Base-by-base conservation (phyloP, 2,329 filamentous ascomycete species). In the Blumeria hordei region DNA sequence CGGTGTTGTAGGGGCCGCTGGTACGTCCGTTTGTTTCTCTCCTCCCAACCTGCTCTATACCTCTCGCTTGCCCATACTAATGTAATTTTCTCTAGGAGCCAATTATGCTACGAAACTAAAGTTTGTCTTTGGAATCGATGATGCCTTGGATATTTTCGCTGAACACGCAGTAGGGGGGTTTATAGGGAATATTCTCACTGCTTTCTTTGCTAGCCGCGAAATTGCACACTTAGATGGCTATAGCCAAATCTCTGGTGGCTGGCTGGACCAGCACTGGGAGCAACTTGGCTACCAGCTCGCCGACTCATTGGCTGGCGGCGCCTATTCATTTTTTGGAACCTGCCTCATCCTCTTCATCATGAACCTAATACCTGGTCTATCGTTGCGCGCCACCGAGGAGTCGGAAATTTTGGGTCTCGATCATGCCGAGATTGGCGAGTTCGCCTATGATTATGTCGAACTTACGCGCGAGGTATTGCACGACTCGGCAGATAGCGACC, bases 41-140 rank as follows among this genome's bases (percentile, higher is more conserved):
- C 34, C 28, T 8, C 21, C 21, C 21, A 28, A 28, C 21, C 4
- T 28, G 21, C 21, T 28, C 21, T 28, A 28, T 2, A 28, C 4
- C 21, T 28, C 21, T 28, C 4, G 21, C 21, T 28, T 28, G 21
- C 21, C 21, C 21, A 28, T 28, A 28, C 21, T 28, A 28, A 28
- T 28, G 4, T 4, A 34, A 12, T 14, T 50, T 50, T 21, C 14
- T 34, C 34, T 34, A 54, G 52, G 35, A 32, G 52, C 37, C 73
- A 92, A 93, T 69, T 92, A 90, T 65, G 85, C 82, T 21, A 93
- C 86, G 9, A 90, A 93, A 71, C 74, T 92, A 62, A 93, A 93
- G 70, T 92, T 88, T 67, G 70, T 85, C 56, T 71, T 92, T 52
- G 72, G 75, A 53, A 80, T 87, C 61, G 86, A 93, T 63, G 86